Evolutionary conservation across 1,139 yeast species (phyloP).

Genomic region (Kodamaea sp.): DNA sequence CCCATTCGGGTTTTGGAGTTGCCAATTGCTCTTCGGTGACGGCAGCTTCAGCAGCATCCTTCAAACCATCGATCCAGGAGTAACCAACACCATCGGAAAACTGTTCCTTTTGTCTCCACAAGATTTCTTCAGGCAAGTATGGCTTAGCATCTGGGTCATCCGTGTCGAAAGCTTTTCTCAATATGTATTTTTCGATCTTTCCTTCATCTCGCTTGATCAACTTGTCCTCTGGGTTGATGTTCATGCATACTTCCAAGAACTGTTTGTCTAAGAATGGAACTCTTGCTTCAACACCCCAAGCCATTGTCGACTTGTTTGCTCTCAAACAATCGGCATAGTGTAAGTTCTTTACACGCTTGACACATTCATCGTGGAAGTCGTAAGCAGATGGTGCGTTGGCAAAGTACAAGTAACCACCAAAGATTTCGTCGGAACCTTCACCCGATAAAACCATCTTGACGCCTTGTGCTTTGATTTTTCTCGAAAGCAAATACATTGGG

Average conservation of each 20-base stretch:
- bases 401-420: constrained; percentile 96
- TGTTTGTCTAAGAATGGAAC: constrained; percentile 96
- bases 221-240: constrained; percentile 91
- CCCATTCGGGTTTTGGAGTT: constrained; percentile 94
- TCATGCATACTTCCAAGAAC: constrained; percentile 90
- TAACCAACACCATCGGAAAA: constrained; percentile 99
- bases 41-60: constrained; percentile 86
- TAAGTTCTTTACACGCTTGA: constrained; percentile 92
- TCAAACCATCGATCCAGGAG: constrained; percentile 97
- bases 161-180: constrained; percentile 95
- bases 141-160: constrained; percentile 69
- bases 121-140: constrained; percentile 90
- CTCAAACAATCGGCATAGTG: constrained; percentile 96
- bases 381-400: constrained; percentile 91
- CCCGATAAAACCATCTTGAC: constrained; percentile 99
- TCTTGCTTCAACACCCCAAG: constrained; percentile 99
- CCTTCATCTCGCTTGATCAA: constrained; percentile 67
- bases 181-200: constrained; percentile 85
- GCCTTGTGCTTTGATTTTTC: constrained; percentile 99
- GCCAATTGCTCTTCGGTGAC: constrained; percentile 88
- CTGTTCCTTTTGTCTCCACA: constrained; percentile 99
- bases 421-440: constrained; percentile 98
- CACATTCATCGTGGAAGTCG: constrained; percentile 95
- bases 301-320: constrained; percentile 99
- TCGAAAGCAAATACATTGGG: constrained; percentile 93